phyloP scores from a whole-genome alignment of 2,329 filamentous ascomycete genomes.

The Neopestalotiopsis rosae region DNA sequence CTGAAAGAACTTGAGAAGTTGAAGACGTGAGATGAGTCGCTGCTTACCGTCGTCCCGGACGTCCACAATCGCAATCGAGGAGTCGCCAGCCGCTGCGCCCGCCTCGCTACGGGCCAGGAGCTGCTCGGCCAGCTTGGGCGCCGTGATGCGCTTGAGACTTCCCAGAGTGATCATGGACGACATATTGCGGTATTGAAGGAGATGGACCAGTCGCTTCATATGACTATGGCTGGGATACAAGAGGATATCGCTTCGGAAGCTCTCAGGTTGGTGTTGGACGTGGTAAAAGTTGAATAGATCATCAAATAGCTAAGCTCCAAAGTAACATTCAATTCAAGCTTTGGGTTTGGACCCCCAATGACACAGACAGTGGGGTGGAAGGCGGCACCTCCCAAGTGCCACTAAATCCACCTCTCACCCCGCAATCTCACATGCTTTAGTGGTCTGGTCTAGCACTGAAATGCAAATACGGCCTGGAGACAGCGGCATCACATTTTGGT shows the following conservation, averaged over 20 bases:
- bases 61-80: slow-evolving; percentile 73
- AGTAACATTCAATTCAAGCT: neutral
- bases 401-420: neutral
- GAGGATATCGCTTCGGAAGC: neutral
- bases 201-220: neutral
- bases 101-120: slow-evolving; percentile 56
- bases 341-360: neutral
- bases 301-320: neutral
- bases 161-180: slow-evolving; percentile 49
- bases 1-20: neutral
- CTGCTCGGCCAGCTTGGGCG: slow-evolving; percentile 69
- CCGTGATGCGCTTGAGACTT: slow-evolving; percentile 70
- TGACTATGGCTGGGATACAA: neutral
- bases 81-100: slow-evolving; percentile 31
- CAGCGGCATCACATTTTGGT: too few species aligned
- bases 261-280: neutral
- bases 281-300: neutral
- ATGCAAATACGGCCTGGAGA: too few species aligned
- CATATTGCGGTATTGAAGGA: neutral
- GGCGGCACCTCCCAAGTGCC: neutral
- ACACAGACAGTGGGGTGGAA: neutral
- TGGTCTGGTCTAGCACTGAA: neutral
- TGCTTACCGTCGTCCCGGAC: slow-evolving; percentile 80
- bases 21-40: neutral
- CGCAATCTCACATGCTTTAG: neutral